Evolutionary conservation across 2,329 filamentous ascomycete genomes (phyloP), one percentile per base, ranked within the genome.

Genomic region (Dactylellina haptotyla): DNA sequence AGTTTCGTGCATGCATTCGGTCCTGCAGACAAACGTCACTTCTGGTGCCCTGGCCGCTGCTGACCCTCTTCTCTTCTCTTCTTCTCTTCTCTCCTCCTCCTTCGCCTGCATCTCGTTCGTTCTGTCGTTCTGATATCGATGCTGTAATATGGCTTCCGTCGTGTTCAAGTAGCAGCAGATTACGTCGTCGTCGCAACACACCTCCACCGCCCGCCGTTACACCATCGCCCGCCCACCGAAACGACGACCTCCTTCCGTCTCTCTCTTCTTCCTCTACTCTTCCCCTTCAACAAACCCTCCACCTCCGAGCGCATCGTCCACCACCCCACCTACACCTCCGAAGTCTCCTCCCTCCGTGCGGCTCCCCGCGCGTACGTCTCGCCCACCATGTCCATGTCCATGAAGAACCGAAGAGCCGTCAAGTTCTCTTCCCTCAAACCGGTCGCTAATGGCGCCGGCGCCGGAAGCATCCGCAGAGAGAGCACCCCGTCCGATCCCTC

Each of bases 361-460:
- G 25, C 25, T 50, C 28, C n/a, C n/a, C n/a, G n/a, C n/a, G 45
- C 67, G 53, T 53, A 72, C 59, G 48, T 12, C n/a, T 26, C 23
- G 16, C 23, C 5, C 25, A 39, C n/a, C 16, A 50, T 56, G 32
- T 58, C 41, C 9, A 58, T 71, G 58, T 59, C 61, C 43, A 72
- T 64, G 59, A 72, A 58, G 59, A 72, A 72, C 32, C 43, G 67
- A 50, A 57, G 66, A 58, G 45, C 39, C 4, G 67, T 72, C 54
- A 72, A 72, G 28, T 72, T 72, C 67, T 59, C 67, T 32, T 72
- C 67, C 58, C 26, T 72, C 34, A 72, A 61, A 54, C 67, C 67
- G 5, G 45, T 59, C 30, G 14, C 46, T 48, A 72, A 72, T 28
- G 67, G 67, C 41, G 56, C 53, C 39, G 67, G 67, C 25, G 57